Conservation (phyloP, 2,329 filamentous ascomycete genomes). For the Paecilomyces dactylethromorphus region DNA sequence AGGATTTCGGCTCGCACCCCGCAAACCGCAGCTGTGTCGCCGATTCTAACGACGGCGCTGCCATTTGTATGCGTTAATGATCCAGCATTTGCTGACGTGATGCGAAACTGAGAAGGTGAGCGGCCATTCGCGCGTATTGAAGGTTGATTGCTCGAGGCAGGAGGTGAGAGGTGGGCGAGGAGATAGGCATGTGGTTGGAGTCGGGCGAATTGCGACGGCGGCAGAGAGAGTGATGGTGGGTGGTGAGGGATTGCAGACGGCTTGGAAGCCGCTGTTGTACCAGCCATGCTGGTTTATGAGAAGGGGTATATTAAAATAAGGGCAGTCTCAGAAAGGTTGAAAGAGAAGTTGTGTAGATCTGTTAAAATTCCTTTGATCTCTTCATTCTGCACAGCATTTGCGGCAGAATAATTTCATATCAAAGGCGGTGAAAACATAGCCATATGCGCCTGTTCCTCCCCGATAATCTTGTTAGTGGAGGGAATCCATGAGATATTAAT, state of each 20-base stretch:
- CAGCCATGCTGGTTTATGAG: slow-evolving; percentile 14
- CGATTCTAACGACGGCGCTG: slow-evolving; percentile 78
- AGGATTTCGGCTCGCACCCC: slow-evolving; percentile 84
- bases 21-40: slow-evolving; percentile 91
- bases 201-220: slow-evolving; percentile 69
- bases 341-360: background rate
- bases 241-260: slow-evolving; percentile 10
- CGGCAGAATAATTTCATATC: slow-evolving; percentile 19
- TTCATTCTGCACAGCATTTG: background rate
- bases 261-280: slow-evolving; percentile 12
- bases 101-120: slow-evolving; percentile 59
- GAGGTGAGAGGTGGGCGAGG: slow-evolving; percentile 73
- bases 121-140: slow-evolving; percentile 78
- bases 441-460: too few relatives aligned
- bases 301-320: slow-evolving; percentile 2
- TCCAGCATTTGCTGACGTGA: slow-evolving; percentile 70
- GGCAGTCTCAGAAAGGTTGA: slow-evolving; percentile 9
- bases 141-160: slow-evolving; percentile 41
- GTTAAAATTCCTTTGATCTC: background rate
- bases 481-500: too few relatives aligned
- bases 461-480: background rate
- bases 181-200: slow-evolving; percentile 85
- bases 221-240: slow-evolving; percentile 48
- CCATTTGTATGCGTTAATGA: slow-evolving; percentile 86
- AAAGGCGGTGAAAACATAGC: background rate